Evolutionary conservation across 2,329 filamentous ascomycete genomes (phyloP).

Genomic region (Colletotrichum scovillei): DNA sequence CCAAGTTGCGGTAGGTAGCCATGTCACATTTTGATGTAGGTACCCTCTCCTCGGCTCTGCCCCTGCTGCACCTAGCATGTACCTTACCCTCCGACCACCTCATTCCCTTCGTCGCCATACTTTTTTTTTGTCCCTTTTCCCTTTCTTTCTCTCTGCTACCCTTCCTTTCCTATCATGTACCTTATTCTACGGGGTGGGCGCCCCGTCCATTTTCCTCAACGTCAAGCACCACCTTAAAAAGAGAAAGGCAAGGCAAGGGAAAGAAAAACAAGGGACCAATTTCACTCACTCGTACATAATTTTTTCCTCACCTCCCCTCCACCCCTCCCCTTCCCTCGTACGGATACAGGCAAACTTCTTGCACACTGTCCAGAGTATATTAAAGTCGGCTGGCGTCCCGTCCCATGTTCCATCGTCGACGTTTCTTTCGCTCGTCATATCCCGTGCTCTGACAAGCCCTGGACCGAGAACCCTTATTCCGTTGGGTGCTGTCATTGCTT

Average conservation of each 20-base stretch:
- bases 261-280: slow-evolving; percentile 22
- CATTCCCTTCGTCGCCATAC: slow-evolving; percentile 19
- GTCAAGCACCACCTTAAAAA: slow-evolving; percentile 9
- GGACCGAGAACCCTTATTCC: slow-evolving; percentile 25
- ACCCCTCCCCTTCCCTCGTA: not conserved
- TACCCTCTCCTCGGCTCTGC: slow-evolving; percentile 28
- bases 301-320: not conserved
- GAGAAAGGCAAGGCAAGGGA: not conserved
- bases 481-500: slow-evolving; percentile 31
- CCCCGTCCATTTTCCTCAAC: slow-evolving; percentile 20
- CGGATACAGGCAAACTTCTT: not conserved
- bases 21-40: slow-evolving; percentile 28
- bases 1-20: slow-evolving; percentile 13
- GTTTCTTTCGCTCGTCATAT: not conserved
- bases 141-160: not conserved
- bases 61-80: slow-evolving; percentile 28
- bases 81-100: slow-evolving; percentile 28
- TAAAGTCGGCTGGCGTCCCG: slow-evolving; percentile 25
- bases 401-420: slow-evolving; percentile 7
- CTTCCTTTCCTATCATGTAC: slow-evolving; percentile 21
- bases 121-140: not conserved
- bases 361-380: slow-evolving; percentile 29
- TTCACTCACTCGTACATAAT: slow-evolving; percentile 15
- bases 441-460: not conserved
- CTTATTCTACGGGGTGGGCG: slow-evolving; percentile 4